A percentile compares a stretch with the other conserved stretches of the same genome.
phyloP scores from a whole-genome alignment of 495 filamentous ascomycete species.

The Tuber indicum region DNA sequence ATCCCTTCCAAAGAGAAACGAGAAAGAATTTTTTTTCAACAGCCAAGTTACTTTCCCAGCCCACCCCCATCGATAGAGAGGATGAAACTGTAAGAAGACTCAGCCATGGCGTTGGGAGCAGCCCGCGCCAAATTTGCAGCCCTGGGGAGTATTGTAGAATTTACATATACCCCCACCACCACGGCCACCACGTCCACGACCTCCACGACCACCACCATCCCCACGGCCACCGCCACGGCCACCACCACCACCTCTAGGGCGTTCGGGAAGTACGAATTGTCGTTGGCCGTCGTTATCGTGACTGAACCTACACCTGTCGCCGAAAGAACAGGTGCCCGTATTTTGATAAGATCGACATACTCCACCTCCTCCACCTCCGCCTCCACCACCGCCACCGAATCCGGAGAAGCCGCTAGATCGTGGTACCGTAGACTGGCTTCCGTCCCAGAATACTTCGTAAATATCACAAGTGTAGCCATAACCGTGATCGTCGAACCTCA shows the following conservation, averaged over 20 bases:
- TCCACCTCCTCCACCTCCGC: neutral
- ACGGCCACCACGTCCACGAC: conserved; percentile 21
- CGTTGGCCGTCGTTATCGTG: conserved; percentile 10
- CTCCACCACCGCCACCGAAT: conserved; percentile 13
- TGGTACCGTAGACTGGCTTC: neutral
- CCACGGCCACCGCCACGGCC: conserved; percentile 20
- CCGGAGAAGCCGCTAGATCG: conserved; percentile 1
- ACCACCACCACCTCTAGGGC: conserved; percentile 19
- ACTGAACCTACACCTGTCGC: conserved; percentile 19
- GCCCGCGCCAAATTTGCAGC: conserved; percentile 1
- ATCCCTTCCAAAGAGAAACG: neutral
- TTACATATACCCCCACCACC: conserved; percentile 9
- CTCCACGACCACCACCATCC: conserved; percentile 16
- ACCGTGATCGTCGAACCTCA: conserved; percentile 28
- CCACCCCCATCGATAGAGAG: neutral
- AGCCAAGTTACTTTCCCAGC: neutral
- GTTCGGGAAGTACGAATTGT: neutral
- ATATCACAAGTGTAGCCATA: conserved; percentile 12
- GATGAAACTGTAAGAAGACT: neutral
- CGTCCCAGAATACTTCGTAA: conserved; percentile 30
- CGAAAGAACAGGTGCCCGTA: conserved; percentile 21
- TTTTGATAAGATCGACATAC: conserved; percentile 20
- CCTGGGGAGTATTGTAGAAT: conserved; percentile 9
- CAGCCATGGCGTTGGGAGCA: neutral
- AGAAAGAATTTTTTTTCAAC: neutral